These are phyloP conservation scores for Penicillium occitanis DNA, from an alignment of 2,329 filamentous ascomycete species.

Conservation along the genomic window DNA sequence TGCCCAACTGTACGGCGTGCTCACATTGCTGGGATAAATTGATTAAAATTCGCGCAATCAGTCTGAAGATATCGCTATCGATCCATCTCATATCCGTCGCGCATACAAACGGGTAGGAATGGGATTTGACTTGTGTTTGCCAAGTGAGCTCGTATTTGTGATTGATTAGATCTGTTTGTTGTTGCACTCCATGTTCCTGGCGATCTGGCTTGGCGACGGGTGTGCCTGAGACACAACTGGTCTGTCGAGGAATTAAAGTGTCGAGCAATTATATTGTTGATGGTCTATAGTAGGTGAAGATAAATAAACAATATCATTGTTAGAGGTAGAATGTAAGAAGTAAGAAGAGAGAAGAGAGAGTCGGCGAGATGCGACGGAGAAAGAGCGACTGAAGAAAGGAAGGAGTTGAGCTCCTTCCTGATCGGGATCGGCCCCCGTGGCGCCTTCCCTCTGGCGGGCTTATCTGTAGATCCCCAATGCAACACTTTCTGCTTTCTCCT, in stretches of 20 bases:
- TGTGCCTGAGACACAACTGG: background rate
- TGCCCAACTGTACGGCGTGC: background rate
- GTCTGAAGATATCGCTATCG: constrained; percentile 10
- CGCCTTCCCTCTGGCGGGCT: background rate
- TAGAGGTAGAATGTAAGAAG: background rate
- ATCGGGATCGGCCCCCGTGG: background rate
- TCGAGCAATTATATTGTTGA: background rate
- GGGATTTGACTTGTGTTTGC: background rate
- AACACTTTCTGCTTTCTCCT: background rate
- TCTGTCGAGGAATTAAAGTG: background rate
- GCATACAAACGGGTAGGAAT: background rate
- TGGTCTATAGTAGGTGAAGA: background rate
- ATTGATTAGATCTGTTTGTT: background rate
- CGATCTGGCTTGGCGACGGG: background rate
- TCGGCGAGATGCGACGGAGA: background rate
- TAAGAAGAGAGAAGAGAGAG: background rate
- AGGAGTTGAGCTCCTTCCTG: constrained; percentile 11
- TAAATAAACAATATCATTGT: background rate
- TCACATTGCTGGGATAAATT: background rate
- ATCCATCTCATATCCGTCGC: background rate
- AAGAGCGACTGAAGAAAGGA: background rate
- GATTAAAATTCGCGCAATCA: constrained; percentile 1
- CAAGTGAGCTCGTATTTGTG: background rate
- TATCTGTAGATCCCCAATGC: background rate
- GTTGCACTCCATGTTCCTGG: background rate